A percentile compares a stretch with the other conserved stretches of the same genome.
These are phyloP conservation scores for Solanum dulcamara DNA, from an alignment of 257 asterid genomes.

Conservation along the genomic window DNA sequence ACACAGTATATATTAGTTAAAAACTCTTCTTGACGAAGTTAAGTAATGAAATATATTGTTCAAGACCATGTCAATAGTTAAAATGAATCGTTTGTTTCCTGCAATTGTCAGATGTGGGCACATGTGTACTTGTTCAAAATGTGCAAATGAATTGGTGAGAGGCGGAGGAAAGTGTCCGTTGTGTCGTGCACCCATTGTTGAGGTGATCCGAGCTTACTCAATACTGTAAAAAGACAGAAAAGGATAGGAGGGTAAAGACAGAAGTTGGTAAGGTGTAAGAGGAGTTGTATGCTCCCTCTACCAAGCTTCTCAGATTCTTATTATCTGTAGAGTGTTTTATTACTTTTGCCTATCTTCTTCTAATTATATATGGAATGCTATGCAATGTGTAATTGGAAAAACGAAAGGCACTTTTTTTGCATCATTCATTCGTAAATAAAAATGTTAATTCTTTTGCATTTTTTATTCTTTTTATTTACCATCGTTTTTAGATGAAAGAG, in stretches of 20 bases:
- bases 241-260: slow-evolving; percentile 10
- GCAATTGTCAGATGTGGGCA: slow-evolving; percentile 74
- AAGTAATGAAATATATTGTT: neutral
- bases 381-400: slow-evolving; percentile 28
- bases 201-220: slow-evolving; percentile 93
- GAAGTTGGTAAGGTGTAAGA: slow-evolving; percentile 17
- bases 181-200: slow-evolving; percentile 89
- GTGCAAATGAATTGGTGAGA: slow-evolving; percentile 78
- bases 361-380: slow-evolving; percentile 16
- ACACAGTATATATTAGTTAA: neutral
- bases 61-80: neutral
- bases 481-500: neutral
- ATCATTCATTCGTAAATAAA: slow-evolving; percentile 53
- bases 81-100: neutral
- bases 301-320: slow-evolving; percentile 18
- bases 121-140: slow-evolving; percentile 90
- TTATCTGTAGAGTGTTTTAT: slow-evolving; percentile 20
- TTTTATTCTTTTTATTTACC: neutral
- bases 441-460: slow-evolving; percentile 21
- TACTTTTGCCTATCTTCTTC: slow-evolving; percentile 13
- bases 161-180: slow-evolving; percentile 88
- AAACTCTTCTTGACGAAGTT: neutral
- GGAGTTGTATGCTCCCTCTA: slow-evolving; percentile 17
- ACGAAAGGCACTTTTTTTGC: slow-evolving; percentile 26
- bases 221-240: slow-evolving; percentile 39